Percentiles rank a stretch among this genome's conserved stretches.
Conservation (phyloP, 2,329 filamentous ascomycete species). For the Plectosphaerella cucumerina region DNA sequence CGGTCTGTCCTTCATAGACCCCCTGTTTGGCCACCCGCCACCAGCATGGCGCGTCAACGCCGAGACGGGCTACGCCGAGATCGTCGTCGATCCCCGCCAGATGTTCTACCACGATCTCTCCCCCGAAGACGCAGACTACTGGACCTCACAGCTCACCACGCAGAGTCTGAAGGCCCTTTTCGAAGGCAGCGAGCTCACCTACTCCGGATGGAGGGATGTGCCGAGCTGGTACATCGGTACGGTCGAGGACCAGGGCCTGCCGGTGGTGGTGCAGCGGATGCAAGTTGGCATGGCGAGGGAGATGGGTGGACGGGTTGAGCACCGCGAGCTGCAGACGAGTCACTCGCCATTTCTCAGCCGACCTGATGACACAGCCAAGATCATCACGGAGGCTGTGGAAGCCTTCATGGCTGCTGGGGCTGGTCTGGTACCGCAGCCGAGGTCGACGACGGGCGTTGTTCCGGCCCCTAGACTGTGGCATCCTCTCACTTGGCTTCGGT, state of each 20-base stretch:
- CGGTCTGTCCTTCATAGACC: constrained; percentile 35
- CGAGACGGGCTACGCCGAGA: constrained; percentile 34
- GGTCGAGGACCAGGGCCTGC: constrained; percentile 33
- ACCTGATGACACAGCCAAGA: constrained; percentile 30
- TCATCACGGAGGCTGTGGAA: constrained; percentile 22
- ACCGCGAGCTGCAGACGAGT: constrained; percentile 36
- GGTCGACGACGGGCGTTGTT: not conserved
- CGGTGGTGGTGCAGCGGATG: constrained; percentile 32
- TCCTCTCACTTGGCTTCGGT: not conserved
- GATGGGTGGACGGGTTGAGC: constrained; percentile 28
- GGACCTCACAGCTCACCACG: constrained; percentile 32
- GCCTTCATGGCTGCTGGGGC: not conserved
- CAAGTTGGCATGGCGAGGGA: constrained; percentile 31
- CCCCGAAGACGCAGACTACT: constrained; percentile 33
- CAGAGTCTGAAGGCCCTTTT: constrained; percentile 40
- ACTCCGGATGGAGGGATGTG: constrained; percentile 44
- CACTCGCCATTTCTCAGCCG: constrained; percentile 47
- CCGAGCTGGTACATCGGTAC: constrained; percentile 42
- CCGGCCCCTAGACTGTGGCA: not conserved
- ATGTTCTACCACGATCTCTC: constrained; percentile 49
- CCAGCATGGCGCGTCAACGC: constrained; percentile 34
- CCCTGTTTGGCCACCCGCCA: constrained; percentile 33
- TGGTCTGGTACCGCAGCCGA: not conserved
- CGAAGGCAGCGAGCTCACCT: constrained; percentile 36
- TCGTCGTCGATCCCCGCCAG: constrained; percentile 30